These are phyloP conservation scores for Gryganskiella cystojenkinii DNA, from an alignment of 192 early-diverging fungal genomes.

Conservation along the genomic window DNA sequence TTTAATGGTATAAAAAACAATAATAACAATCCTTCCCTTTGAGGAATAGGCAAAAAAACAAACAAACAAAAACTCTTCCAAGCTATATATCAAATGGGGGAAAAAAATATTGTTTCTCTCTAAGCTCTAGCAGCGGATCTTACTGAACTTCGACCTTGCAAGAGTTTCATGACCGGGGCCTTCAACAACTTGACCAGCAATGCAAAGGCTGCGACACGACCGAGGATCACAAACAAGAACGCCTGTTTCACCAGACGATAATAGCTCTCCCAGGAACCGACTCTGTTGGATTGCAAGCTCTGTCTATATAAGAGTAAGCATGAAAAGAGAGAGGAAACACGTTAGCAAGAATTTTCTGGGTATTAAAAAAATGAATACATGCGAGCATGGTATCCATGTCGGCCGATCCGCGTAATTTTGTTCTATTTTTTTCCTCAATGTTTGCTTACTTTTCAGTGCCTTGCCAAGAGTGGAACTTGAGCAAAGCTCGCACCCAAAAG, in stretches of 20 bases:
- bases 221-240: conserved; percentile 47
- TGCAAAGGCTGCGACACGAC: conserved; percentile 34
- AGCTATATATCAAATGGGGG: too few species aligned
- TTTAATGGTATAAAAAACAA: too few species aligned
- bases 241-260: conserved; percentile 47
- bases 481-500: conserved; percentile 49
- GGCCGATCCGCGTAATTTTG: too few species aligned
- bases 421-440: neutral
- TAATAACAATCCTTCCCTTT: too few species aligned
- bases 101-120: too few species aligned
- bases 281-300: conserved; percentile 35
- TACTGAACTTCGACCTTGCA: conserved; percentile 9
- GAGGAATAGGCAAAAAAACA: too few species aligned
- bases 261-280: conserved; percentile 51
- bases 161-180: conserved; percentile 12
- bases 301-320: conserved; percentile 9
- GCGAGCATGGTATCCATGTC: too few species aligned
- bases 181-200: conserved; percentile 42
- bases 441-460: conserved; percentile 49
- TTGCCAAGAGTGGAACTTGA: conserved; percentile 52
- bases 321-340: neutral
- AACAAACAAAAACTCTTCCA: too few species aligned
- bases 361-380: neutral
- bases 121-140: too few species aligned
- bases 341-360: neutral